Evolutionary conservation across 208 protist species (phyloP), one percentile per base, ranked within the genome.

Genomic region (Leishmania martiniquensis): DNA sequence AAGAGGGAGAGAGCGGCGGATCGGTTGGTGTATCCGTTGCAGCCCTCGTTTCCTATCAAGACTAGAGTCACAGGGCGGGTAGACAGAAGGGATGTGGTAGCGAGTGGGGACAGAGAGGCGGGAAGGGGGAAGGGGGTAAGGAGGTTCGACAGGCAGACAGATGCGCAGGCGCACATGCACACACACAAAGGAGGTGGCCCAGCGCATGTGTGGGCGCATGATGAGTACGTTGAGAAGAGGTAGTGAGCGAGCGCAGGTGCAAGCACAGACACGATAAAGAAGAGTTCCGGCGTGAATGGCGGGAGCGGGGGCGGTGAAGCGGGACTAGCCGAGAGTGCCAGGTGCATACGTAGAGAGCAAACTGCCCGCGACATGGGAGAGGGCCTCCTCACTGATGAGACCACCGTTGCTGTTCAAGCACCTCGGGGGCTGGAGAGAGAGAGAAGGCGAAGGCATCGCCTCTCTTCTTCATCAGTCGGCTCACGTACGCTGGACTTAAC

Each of bases 351-450:
- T 12, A 63, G 29, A 22, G 29, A 63, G 4, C 9, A 63, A 4
- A 63, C 25, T 63, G 29, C 1, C 57, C 0, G 4, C 15, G 57
- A 15, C 57, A 10, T 4, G 60, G 60, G 44, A 17, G 60, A 67
- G 6, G 4, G 10, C 37, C 17, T 3, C 34, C 60, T 29, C 60
- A n/a, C 5, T 29, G 34, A 67, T 1, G 60, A 15, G 59, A 22
- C 59, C 1, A 34, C 60, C 4, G 60, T 44, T 37, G 20, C 60
- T 10, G 12, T 32, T 25, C 54, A n/a, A 32, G 7, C 54, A 32
- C 54, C 54, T 59, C 54, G 54, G 29, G n/a, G 29, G 37, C 60
- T 44, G 60, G 60, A 67, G 37, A 67, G 37, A 66, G 60, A 45
- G 6, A 7, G 29, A 25, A 67, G 60, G 44, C 60, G 60, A 67